Percentiles rank a stretch among this genome's conserved stretches.
Evolutionary conservation across 164 flowering plant genomes (phyloP).

Genomic region (Macadamia tetraphylla): DNA sequence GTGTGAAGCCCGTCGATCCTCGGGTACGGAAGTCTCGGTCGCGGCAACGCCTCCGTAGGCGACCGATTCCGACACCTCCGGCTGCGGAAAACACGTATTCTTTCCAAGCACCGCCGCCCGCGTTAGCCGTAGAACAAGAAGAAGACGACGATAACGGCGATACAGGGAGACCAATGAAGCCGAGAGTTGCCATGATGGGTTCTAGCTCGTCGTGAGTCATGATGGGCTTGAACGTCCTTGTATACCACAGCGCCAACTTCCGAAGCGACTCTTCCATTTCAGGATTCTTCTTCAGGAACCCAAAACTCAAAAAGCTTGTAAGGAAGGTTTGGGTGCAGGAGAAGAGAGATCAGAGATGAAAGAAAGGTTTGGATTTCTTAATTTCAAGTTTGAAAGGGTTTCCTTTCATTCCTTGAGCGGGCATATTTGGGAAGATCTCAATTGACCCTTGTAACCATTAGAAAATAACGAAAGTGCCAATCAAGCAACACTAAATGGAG

Average conservation of each 20-base stretch:
- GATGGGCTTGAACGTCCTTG: constrained; percentile 53
- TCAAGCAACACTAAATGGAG: too few relatives aligned
- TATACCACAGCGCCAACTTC: constrained; percentile 63
- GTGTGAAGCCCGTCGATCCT: constrained; percentile 64
- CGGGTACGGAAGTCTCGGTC: constrained; percentile 47
- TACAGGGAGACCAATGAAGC: constrained; percentile 34
- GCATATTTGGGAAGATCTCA: background rate
- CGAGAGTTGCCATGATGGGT: constrained; percentile 50
- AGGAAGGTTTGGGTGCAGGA: background rate
- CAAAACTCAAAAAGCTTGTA: too few relatives aligned
- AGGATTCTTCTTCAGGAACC: background rate
- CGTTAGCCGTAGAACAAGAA: background rate
- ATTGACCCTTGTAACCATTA: background rate
- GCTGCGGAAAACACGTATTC: constrained; percentile 35
- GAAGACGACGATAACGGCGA: background rate
- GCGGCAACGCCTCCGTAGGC: constrained; percentile 22
- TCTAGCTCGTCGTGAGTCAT: constrained; percentile 69
- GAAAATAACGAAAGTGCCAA: background rate
- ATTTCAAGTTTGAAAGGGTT: background rate
- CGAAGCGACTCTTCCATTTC: constrained; percentile 36
- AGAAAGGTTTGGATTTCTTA: background rate
- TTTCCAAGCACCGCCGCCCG: constrained; percentile 24
- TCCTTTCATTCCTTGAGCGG: background rate
- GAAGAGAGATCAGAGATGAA: background rate
- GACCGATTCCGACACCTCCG: constrained; percentile 10